Percentiles rank a stretch among this genome's conserved stretches.
These are phyloP conservation scores for Pleomassaria siparia DNA, from an alignment of 2,329 filamentous ascomycete species.

Conservation along the genomic window DNA sequence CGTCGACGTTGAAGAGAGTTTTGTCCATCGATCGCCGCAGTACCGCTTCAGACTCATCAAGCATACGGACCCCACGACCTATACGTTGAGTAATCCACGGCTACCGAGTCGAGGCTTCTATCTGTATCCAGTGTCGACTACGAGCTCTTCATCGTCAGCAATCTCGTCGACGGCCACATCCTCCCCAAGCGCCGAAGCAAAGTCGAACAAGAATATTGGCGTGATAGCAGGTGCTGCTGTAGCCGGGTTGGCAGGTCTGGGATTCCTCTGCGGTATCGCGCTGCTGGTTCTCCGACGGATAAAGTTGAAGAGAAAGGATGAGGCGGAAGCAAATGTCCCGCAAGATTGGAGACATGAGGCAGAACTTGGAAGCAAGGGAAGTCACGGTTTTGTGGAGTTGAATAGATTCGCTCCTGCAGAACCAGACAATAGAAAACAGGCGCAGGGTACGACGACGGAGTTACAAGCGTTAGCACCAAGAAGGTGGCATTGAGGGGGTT, in stretches of 20 bases:
- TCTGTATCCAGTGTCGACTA: not conserved
- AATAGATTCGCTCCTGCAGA: not conserved
- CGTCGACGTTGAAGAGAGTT: not conserved
- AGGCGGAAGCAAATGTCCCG: not conserved
- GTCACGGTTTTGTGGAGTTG: not conserved
- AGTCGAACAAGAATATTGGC: not conserved
- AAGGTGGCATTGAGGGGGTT: not conserved
- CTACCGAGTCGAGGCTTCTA: not conserved
- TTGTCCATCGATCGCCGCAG: not conserved
- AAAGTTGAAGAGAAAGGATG: not conserved
- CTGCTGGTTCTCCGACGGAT: not conserved
- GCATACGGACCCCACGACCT: not conserved
- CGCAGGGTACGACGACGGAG: not conserved
- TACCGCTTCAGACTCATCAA: not conserved
- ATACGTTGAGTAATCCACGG: not conserved
- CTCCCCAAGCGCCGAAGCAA: not conserved
- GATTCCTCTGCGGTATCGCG: not conserved
- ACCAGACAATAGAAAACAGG: not conserved
- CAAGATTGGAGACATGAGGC: not conserved
- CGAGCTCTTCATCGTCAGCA: not conserved
- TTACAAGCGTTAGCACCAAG: not conserved
- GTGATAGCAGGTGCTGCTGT: not conserved
- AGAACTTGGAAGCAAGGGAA: not conserved
- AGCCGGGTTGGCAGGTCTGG: not conserved
- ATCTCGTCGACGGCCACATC: not conserved